A percentile compares a stretch with the other conserved stretches of the same genome.
phyloP scores from a whole-genome alignment of 2,329 filamentous ascomycete species.

The Chaetomiaceae sp. region DNA sequence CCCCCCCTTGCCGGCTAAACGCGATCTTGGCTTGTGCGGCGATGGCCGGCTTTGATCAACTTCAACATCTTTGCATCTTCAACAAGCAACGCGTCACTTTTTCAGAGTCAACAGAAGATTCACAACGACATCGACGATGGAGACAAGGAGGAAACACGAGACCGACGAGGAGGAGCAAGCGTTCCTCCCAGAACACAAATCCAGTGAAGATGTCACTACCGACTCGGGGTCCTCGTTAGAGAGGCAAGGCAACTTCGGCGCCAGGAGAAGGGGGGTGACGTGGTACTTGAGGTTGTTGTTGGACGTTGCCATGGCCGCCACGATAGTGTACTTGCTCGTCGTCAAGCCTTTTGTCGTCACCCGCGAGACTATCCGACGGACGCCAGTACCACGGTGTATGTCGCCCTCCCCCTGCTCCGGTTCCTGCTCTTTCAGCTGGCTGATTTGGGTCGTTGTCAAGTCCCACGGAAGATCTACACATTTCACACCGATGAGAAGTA shows the following conservation, averaged over 20 bases:
- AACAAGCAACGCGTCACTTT: no score
- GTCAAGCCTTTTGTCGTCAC: constrained; percentile 3
- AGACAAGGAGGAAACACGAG: constrained; percentile 21
- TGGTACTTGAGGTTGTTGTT: constrained; percentile 26
- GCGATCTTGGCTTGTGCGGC: no score
- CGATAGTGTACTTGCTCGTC: constrained; percentile 26
- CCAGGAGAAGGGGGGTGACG: constrained; percentile 9
- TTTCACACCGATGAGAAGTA: constrained; percentile 29
- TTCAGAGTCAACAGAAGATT: no score
- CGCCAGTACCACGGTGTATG: constrained; percentile 31
- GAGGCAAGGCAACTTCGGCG: no score
- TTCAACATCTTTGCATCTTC: no score
- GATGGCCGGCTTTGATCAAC: no score
- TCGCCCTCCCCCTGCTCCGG: constrained; percentile 6
- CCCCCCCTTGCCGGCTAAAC: no score
- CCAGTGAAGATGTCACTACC: background rate
- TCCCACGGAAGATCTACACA: constrained; percentile 31
- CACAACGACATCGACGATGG: constrained; percentile 6
- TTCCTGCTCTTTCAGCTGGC: constrained; percentile 7
- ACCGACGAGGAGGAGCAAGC: constrained; percentile 28
- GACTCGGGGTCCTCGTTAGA: background rate
- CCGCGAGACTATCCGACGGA: constrained; percentile 9
- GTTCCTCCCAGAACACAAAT: constrained; percentile 21
- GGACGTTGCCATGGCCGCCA: constrained; percentile 28
- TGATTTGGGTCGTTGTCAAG: constrained; percentile 20